Evolutionary conservation across 2,329 filamentous ascomycete species (phyloP), one percentile per base, ranked within the genome.

Genomic region (Curvularia eragrostidis): DNA sequence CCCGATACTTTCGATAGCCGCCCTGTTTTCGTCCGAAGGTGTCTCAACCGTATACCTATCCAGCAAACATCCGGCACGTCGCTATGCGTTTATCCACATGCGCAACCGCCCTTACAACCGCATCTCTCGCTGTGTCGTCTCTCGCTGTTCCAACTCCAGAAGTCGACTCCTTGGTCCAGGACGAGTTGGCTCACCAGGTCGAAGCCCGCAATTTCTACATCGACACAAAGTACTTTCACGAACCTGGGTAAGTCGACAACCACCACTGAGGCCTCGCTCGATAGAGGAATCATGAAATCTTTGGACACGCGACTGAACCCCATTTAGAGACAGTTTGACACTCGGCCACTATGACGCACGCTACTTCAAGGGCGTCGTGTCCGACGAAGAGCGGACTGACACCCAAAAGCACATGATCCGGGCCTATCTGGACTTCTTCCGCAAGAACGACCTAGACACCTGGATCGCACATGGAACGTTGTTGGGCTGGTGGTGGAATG

Each of bases 401-500:
- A 86, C 86, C 5, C 83, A 94, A 54, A 83, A 83, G 48, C 84
- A 90, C 73, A 86, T 95, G 64, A 85, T 93, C 63, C 85, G 87
- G 61, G 88, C 90, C 50, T 95, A 95, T 77, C 83, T 95, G 43
- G 81, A 82, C 44, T 87, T 85, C 54, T 89, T 91, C 75, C 79
- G 81, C 43, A 80, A 84, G 18, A 81, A 88, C 52, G 85, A 86
- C 6, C 78, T 92, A 61, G 90, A 94, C 77, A 94, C 91, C 0
- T 95, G 91, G 91, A 86, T 96, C 58, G 91, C 91, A 38, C 91
- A 96, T 75, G 91, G 91, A 48, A 93, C 91, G 4, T 79, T 95
- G 48, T 80, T 96, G 21, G 91, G 91, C 12, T 96, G 91, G 91
- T 95, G 90, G 90, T 96, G 91, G 91, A 94, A 92, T 73, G 81